Conservation (phyloP, 495 filamentous ascomycete genomes). For the Penicillium soppii region DNA sequence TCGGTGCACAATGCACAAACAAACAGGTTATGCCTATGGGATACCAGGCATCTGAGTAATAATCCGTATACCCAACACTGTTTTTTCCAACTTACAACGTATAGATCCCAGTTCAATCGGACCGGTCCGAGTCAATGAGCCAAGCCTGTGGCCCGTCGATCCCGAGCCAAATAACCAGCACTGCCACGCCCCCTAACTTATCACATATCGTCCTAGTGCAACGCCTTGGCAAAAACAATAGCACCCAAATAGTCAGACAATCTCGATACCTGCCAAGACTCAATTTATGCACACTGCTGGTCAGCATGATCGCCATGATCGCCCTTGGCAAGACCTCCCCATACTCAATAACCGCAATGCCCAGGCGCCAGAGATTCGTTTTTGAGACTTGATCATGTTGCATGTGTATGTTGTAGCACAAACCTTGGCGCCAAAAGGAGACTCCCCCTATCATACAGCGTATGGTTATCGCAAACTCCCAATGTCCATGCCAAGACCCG, state of each 20-base stretch:
- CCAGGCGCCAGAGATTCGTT: not conserved
- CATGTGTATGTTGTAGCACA: not conserved
- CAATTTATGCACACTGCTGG: slow-evolving; percentile 7
- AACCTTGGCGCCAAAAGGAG: slow-evolving; percentile 4
- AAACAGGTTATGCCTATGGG: not conserved
- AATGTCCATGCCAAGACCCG: not conserved
- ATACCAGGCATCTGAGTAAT: not conserved
- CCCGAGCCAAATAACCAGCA: slow-evolving; percentile 11
- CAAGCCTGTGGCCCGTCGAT: slow-evolving; percentile 19
- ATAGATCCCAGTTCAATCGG: slow-evolving; percentile 15
- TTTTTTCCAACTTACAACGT: not conserved
- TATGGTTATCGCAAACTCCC: not conserved
- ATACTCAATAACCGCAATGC: slow-evolving; percentile 15
- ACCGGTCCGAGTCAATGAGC: slow-evolving; percentile 17
- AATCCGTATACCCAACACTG: not conserved
- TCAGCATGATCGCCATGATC: slow-evolving; percentile 26
- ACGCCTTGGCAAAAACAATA: slow-evolving; percentile 25
- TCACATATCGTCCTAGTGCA: slow-evolving; percentile 6
- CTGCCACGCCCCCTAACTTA: slow-evolving; percentile 13
- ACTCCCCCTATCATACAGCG: slow-evolving; percentile 1
- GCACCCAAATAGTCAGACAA: not conserved
- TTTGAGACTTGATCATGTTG: slow-evolving; percentile 9
- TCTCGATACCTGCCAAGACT: slow-evolving; percentile 15
- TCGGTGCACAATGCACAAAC: not conserved
- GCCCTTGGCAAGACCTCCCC: slow-evolving; percentile 22